A percentile compares a stretch with the other conserved stretches of the same genome.
Conservation (phyloP, 768 basidiomycete species). For the Macrolepiota fuliginosa region DNA sequence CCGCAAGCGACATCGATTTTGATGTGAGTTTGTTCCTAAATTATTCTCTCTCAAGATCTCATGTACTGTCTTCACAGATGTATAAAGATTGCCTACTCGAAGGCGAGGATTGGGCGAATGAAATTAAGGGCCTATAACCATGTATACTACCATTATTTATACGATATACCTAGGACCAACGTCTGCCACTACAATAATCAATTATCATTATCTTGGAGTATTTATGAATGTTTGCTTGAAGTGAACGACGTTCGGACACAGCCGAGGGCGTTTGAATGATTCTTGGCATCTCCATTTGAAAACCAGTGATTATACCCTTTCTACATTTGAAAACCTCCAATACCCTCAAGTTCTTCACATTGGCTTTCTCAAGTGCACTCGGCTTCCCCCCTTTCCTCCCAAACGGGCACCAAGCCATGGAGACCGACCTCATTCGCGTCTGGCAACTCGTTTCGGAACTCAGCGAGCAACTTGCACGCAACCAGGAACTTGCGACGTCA, state of each 20-base stretch:
- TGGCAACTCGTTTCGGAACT: slow-evolving; percentile 83
- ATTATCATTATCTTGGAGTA: neutral
- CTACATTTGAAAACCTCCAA: neutral
- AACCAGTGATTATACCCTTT: neutral
- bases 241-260: neutral
- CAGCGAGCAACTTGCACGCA: slow-evolving; percentile 78
- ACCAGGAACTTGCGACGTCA: slow-evolving; percentile 68
- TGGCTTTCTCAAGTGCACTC: neutral
- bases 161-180: neutral
- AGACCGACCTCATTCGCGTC: slow-evolving; percentile 68
- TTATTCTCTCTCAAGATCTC: neutral
- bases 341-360: neutral
- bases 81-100: slow-evolving; percentile 37
- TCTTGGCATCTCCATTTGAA: neutral
- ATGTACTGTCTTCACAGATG: slow-evolving; percentile 15
- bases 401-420: slow-evolving; percentile 37
- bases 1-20: slow-evolving; percentile 17
- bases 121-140: slow-evolving; percentile 24
- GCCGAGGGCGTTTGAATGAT: neutral
- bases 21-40: slow-evolving; percentile 14
- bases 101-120: slow-evolving; percentile 29
- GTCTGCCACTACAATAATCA: neutral
- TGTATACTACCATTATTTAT: neutral
- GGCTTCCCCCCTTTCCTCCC: neutral
- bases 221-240: neutral